Conservation (phyloP, 2,329 filamentous ascomycete species). For the Onygenales sp. region DNA sequence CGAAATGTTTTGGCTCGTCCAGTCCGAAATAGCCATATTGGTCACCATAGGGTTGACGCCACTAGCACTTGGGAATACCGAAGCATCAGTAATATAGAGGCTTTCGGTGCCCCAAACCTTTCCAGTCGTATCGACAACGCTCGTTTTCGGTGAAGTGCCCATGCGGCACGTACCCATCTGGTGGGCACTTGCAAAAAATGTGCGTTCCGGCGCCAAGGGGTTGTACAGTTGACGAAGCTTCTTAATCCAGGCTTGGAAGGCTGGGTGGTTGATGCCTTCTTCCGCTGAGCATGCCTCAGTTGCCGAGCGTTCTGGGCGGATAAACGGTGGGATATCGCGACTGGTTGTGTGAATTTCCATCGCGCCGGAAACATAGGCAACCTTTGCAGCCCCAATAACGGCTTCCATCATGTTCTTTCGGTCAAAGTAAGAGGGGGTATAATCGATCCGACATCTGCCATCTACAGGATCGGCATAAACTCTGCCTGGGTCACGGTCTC, state of each 20-base stretch:
- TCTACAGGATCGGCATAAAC: constrained; percentile 63
- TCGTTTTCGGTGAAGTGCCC: constrained; percentile 30
- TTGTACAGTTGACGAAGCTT: constrained; percentile 38
- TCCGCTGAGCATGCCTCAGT: constrained; percentile 13
- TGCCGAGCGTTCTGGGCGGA: constrained; percentile 28
- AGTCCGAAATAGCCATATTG: constrained; percentile 42
- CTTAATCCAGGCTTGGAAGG: constrained; percentile 47
- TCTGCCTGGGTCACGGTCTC: constrained; percentile 66
- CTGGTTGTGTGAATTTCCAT: constrained; percentile 64
- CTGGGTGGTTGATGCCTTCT: constrained; percentile 43
- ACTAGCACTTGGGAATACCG: constrained; percentile 41
- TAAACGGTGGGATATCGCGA: constrained; percentile 55
- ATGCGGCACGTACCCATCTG: constrained; percentile 45
- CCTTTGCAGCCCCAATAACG: constrained; percentile 60
- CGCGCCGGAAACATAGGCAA: constrained; percentile 70
- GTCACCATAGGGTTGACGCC: constrained; percentile 45
- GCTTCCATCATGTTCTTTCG: constrained; percentile 62
- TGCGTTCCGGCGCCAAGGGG: constrained; percentile 34
- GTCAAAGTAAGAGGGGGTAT: constrained; percentile 63
- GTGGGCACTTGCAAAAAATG: constrained; percentile 36
- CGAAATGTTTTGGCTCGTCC: constrained; percentile 32
- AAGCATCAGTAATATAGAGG: constrained; percentile 41
- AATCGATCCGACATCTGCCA: constrained; percentile 58
- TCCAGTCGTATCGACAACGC: constrained; percentile 36
- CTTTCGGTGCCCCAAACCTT: constrained; percentile 39